Conservation (phyloP, 306 rosid genomes). For the Purshia tridentata region DNA sequence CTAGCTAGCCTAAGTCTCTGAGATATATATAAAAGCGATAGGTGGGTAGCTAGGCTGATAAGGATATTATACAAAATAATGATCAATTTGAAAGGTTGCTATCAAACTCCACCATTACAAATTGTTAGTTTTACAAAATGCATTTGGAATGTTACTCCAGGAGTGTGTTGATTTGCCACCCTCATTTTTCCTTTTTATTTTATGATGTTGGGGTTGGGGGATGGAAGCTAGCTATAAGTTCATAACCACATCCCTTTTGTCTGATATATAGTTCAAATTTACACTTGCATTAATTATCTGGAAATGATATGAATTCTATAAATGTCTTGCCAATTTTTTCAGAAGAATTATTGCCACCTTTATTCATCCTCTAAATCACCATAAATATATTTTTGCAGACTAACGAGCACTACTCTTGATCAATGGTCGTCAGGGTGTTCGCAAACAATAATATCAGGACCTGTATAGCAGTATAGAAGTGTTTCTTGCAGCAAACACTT, state of each 20-base stretch:
- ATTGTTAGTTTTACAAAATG: conserved; percentile 3
- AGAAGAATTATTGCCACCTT: background rate
- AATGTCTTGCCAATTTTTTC: conserved; percentile 3
- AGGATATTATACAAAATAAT: background rate
- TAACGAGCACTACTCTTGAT: background rate
- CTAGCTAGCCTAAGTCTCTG: background rate
- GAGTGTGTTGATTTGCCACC: too few relatives aligned
- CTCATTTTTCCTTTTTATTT: background rate
- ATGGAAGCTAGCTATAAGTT: background rate
- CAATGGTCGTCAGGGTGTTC: background rate
- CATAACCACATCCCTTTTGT: background rate
- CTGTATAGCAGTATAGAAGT: too few relatives aligned
- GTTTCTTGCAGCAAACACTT: too few relatives aligned
- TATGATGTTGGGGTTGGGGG: conserved; percentile 1
- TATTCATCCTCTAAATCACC: background rate
- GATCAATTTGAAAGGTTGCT: background rate
- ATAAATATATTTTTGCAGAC: background rate
- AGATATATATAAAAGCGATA: background rate
- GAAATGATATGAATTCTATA: background rate
- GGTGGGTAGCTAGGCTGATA: conserved; percentile 2
- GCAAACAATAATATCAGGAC: too few relatives aligned
- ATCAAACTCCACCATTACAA: conserved; percentile 7
- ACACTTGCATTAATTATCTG: background rate
- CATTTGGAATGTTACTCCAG: background rate
- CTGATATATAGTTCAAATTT: background rate